A percentile compares a stretch with the other conserved stretches of the same genome.
Conservation (phyloP, 148 eudicot species). For the Euryodendron excelsum region DNA sequence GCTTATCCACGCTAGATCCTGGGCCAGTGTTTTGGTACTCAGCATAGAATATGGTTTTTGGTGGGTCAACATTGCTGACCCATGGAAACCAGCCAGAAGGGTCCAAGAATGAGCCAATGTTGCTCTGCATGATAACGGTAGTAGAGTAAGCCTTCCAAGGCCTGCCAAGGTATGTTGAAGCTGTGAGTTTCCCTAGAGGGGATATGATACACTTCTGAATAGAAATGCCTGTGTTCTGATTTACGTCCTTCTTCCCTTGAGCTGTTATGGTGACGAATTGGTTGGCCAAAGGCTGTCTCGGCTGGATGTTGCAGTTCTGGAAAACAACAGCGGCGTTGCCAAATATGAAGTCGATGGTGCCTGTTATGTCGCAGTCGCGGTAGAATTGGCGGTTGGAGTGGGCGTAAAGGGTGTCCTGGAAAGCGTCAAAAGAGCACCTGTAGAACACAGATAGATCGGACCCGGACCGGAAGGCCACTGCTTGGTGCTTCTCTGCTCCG, state of each 20-base stretch:
- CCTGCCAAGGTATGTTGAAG: conserved; percentile 54
- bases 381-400: conserved; percentile 79
- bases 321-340: conserved; percentile 70
- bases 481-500: conserved; percentile 69
- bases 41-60: conserved; percentile 48
- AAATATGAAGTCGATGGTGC: conserved; percentile 73
- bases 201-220: conserved; percentile 50
- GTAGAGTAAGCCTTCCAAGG: conserved; percentile 69
- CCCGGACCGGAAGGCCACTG: conserved; percentile 62
- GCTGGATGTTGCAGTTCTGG: conserved; percentile 63
- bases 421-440: conserved; percentile 53
- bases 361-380: conserved; percentile 65
- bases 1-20: conserved; percentile 34
- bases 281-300: conserved; percentile 55
- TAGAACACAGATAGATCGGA: conserved; percentile 54
- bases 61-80: conserved; percentile 44
- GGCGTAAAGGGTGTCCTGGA: conserved; percentile 68
- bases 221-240: conserved; percentile 63
- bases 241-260: conserved; percentile 65
- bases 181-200: conserved; percentile 37
- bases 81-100: conserved; percentile 63
- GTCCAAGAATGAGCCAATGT: conserved; percentile 37
- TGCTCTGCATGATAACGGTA: conserved; percentile 55
- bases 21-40: conserved; percentile 63
- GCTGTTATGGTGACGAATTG: conserved; percentile 74